Conservation (phyloP, 169 alveolate genomes). For the Hepatocystis sp. region DNA sequence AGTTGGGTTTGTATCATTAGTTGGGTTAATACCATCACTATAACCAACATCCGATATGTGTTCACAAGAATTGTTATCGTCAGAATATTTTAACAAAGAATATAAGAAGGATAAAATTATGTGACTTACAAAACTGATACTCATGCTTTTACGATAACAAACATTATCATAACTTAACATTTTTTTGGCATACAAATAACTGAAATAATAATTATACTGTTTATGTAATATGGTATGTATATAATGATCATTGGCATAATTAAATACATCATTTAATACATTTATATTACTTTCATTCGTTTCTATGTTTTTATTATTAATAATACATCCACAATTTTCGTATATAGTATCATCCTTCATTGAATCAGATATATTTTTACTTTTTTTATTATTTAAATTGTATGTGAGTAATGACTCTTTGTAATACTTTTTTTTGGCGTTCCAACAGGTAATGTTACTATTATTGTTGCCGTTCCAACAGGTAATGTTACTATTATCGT, state of each 20-base stretch:
- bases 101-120: slow-evolving; percentile 70
- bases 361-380: slow-evolving; percentile 14
- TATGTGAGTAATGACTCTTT: slow-evolving; percentile 52
- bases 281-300: slow-evolving; percentile 16
- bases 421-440: slow-evolving; percentile 34
- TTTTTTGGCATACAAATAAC: slow-evolving; percentile 74
- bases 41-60: slow-evolving; percentile 7
- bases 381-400: slow-evolving; percentile 41
- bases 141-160: slow-evolving; percentile 75
- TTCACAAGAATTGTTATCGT: background rate
- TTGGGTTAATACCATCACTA: background rate
- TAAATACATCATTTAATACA: slow-evolving; percentile 53
- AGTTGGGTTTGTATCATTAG: background rate
- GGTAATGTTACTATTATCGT: background rate
- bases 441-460: background rate
- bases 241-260: slow-evolving; percentile 73
- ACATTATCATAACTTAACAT: slow-evolving; percentile 72
- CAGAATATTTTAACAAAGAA: slow-evolving; percentile 49
- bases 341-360: slow-evolving; percentile 17
- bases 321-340: slow-evolving; percentile 74
- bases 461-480: background rate
- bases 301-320: slow-evolving; percentile 68
- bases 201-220: slow-evolving; percentile 71
- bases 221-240: slow-evolving; percentile 72
- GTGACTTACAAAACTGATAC: slow-evolving; percentile 74